Evolutionary conservation across 228 moss, liverwort and hornwort genomes (phyloP).

Genomic region (Sphagnum magellanicum): DNA sequence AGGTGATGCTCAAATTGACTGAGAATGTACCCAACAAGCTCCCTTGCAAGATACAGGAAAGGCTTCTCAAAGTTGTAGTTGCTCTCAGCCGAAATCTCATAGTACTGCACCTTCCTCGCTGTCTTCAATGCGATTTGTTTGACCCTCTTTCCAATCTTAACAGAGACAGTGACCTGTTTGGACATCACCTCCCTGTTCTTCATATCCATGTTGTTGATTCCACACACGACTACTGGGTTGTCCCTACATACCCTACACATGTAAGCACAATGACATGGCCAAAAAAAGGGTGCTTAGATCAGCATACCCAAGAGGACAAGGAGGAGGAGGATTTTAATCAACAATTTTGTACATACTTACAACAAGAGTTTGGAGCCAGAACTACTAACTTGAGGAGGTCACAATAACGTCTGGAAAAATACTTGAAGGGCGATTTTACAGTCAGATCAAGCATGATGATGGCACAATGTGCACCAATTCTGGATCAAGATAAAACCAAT

Average conservation of each 20-base stretch:
- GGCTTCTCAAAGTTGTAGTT: constrained; percentile 25
- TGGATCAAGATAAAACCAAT: not conserved
- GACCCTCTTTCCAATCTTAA: too few relatives aligned
- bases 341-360: too few relatives aligned
- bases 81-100: constrained; percentile 20
- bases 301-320: too few relatives aligned
- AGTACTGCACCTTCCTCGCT: constrained; percentile 20
- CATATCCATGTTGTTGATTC: constrained; percentile 17
- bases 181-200: constrained; percentile 25
- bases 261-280: too few relatives aligned
- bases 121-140: not conserved
- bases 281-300: too few relatives aligned
- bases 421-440: constrained; percentile 12
- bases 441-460: constrained; percentile 20
- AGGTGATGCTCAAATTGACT: too few relatives aligned
- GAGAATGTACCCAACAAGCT: constrained; percentile 14
- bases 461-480: constrained; percentile 20
- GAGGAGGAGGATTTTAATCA: too few relatives aligned
- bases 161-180: constrained; percentile 9
- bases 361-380: too few relatives aligned
- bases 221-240: constrained; percentile 17
- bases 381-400: constrained; percentile 13
- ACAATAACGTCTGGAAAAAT: constrained; percentile 12
- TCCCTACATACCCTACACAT: constrained; percentile 9
- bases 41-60: constrained; percentile 16